A percentile compares a stretch with the other conserved stretches of the same genome.
Conservation (phyloP, 805 yeast genomes). For the Saccharomycopsis fermentans region DNA sequence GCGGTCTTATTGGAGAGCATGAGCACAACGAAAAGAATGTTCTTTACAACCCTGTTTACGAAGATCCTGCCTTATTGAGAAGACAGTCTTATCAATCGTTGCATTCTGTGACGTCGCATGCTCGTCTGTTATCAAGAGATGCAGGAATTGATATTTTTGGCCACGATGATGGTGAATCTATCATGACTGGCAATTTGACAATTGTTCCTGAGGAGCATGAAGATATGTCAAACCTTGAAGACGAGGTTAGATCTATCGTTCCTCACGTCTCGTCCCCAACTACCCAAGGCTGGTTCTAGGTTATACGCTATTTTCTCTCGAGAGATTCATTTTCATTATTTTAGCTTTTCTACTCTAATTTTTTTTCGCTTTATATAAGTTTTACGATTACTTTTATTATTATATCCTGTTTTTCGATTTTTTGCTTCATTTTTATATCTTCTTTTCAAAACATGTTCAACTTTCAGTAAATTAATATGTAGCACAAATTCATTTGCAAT, state of each 20-base stretch:
- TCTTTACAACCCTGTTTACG: conserved; percentile 9
- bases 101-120: conserved; percentile 3
- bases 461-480: not conserved
- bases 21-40: conserved; percentile 1
- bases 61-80: conserved; percentile 6
- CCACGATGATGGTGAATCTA: not conserved
- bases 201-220: conserved; percentile 4
- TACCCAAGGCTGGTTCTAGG: conserved; percentile 7
- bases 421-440: not conserved
- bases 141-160: conserved; percentile 4
- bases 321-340: not conserved
- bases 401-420: not conserved
- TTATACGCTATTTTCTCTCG: not conserved
- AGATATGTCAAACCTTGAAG: not conserved
- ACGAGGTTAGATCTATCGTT: conserved; percentile 7
- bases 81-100: conserved; percentile 14
- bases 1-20: conserved; percentile 3
- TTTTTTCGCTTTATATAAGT: not conserved
- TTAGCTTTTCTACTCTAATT: not conserved
- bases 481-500: too few relatives aligned
- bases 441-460: not conserved
- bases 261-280: conserved; percentile 10
- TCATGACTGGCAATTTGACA: conserved; percentile 1
- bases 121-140: not conserved
- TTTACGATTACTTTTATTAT: not conserved